Conservation (phyloP, 2,329 filamentous ascomycete species). For the Sporothrix mexicana region DNA sequence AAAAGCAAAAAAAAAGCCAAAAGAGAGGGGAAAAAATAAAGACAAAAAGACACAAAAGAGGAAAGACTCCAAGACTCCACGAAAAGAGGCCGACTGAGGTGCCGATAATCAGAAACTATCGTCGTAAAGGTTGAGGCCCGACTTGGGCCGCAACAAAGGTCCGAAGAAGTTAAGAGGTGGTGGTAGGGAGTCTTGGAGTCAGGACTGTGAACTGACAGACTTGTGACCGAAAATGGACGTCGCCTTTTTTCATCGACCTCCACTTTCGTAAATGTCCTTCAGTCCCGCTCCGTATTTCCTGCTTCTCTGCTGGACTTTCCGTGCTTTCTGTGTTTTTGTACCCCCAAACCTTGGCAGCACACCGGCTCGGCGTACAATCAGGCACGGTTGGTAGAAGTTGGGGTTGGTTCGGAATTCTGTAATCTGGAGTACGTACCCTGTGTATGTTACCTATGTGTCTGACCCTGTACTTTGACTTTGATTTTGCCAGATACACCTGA, state of each 20-base stretch:
- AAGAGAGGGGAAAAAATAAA: background rate
- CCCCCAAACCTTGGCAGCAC: slow-evolving; percentile 12
- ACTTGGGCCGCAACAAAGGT: slow-evolving; percentile 11
- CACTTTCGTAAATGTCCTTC: background rate
- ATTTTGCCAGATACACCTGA: too few species aligned
- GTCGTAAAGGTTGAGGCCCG: background rate
- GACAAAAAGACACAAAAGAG: background rate
- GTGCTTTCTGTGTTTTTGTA: slow-evolving; percentile 10
- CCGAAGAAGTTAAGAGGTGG: background rate
- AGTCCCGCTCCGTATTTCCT: background rate
- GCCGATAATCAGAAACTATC: background rate
- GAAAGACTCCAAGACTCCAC: too few species aligned
- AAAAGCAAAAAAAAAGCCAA: background rate
- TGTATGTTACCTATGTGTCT: too few species aligned
- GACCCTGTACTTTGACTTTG: too few species aligned
- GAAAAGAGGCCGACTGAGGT: slow-evolving; percentile 4
- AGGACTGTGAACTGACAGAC: background rate
- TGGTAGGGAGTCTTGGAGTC: background rate
- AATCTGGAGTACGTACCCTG: too few species aligned
- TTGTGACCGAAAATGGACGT: slow-evolving; percentile 13
- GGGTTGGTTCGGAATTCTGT: background rate
- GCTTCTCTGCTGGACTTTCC: background rate
- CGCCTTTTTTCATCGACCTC: slow-evolving; percentile 9
- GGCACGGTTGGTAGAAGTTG: background rate
- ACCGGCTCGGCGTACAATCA: slow-evolving; percentile 1